Percentiles rank a stretch among this genome's conserved stretches.
phyloP scores from a whole-genome alignment of 108 stramenopile genomes.

The Seminavis robusta region DNA sequence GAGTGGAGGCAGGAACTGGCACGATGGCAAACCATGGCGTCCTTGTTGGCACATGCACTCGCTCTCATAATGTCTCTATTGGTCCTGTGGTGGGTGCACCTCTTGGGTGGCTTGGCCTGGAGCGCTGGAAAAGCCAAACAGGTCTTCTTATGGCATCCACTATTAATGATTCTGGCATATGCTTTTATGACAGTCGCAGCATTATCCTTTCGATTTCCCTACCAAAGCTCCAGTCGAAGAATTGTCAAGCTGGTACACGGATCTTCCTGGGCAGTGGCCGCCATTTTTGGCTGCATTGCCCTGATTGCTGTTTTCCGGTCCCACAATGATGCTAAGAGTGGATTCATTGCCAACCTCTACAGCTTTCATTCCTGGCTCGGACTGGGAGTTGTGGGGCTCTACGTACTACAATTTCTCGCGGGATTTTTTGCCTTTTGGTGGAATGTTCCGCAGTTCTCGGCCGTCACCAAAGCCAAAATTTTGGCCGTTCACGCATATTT shows the following conservation, averaged over 20 bases:
- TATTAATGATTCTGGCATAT: conserved; percentile 67
- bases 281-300: conserved; percentile 43
- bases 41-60: conserved; percentile 1
- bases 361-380: conserved; percentile 80
- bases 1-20: not conserved
- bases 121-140: conserved; percentile 39
- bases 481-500: conserved; percentile 47
- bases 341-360: conserved; percentile 76
- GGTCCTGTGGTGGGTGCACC: conserved; percentile 25
- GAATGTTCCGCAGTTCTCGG: conserved; percentile 7
- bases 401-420: conserved; percentile 41
- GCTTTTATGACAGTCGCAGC: conserved; percentile 61
- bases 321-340: conserved; percentile 59
- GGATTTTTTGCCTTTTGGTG: conserved; percentile 48
- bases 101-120: conserved; percentile 50
- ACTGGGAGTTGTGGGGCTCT: conserved; percentile 42
- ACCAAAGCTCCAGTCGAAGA: conserved; percentile 22
- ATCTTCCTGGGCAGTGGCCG: conserved; percentile 42
- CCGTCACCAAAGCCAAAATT: conserved; percentile 18
- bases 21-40: not conserved
- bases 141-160: conserved; percentile 85
- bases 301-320: conserved; percentile 66
- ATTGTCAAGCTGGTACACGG: conserved; percentile 47
- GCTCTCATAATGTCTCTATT: not conserved
- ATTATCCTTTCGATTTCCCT: conserved; percentile 45